These are phyloP conservation scores for Carex cristatella DNA, from an alignment of 176 grass and related monocot species.

Conservation along the genomic window DNA sequence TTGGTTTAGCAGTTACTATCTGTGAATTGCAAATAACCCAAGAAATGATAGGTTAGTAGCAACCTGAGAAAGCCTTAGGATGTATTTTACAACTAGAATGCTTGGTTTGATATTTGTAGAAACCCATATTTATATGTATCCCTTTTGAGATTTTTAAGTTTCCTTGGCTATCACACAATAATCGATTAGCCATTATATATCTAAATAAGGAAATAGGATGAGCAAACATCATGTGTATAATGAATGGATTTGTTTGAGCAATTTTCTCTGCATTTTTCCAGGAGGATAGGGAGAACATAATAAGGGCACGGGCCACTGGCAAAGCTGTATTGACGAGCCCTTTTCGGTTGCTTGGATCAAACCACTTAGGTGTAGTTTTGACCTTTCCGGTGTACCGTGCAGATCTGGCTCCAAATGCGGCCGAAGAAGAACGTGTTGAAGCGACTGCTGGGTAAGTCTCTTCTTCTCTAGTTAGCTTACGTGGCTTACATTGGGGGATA, in stretches of 20 bases:
- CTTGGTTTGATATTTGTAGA: not conserved
- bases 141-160: not conserved
- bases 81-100: not conserved
- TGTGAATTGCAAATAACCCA: not conserved
- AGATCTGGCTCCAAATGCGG: slow-evolving; percentile 44
- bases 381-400: slow-evolving; percentile 82
- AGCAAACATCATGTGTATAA: not conserved
- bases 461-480: not conserved
- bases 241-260: not conserved
- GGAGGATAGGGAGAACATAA: slow-evolving; percentile 92
- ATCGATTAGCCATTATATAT: not conserved
- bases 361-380: slow-evolving; percentile 88
- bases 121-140: not conserved
- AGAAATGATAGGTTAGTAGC: not conserved
- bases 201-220: not conserved
- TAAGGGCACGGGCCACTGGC: slow-evolving; percentile 65
- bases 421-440: slow-evolving; percentile 59
- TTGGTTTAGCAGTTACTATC: not conserved
- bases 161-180: not conserved
- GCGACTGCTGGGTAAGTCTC: slow-evolving; percentile 78
- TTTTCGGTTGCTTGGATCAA: slow-evolving; percentile 67
- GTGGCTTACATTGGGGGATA: not conserved
- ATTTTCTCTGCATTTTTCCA: slow-evolving; percentile 17
- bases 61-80: not conserved
- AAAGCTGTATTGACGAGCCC: slow-evolving; percentile 89